Percentiles rank a stretch among this genome's conserved stretches.
Conservation (phyloP, 148 eudicot genomes). For the Rhododendron griersonianum region DNA sequence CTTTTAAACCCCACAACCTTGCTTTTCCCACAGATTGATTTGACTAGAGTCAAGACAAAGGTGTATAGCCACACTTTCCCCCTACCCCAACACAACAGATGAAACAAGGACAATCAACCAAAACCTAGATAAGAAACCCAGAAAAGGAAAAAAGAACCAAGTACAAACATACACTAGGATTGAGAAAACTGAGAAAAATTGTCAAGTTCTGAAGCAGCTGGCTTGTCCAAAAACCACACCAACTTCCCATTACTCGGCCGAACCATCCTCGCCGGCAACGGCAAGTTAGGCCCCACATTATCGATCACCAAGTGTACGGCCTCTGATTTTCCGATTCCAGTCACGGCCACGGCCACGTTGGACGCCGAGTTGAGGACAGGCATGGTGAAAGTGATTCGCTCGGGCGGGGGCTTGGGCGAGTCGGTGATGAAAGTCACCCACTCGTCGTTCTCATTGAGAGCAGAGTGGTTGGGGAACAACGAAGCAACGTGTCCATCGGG, state of each 20-base stretch:
- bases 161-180: constrained; percentile 13
- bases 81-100: not conserved
- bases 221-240: constrained; percentile 64
- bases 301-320: constrained; percentile 43
- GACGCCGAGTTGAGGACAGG: constrained; percentile 84
- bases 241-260: constrained; percentile 51
- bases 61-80: not conserved
- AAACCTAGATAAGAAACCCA: not conserved
- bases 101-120: not conserved
- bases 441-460: constrained; percentile 44
- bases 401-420: constrained; percentile 84
- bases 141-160: not conserved
- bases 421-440: constrained; percentile 85
- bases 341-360: constrained; percentile 68
- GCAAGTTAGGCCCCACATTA: constrained; percentile 31
- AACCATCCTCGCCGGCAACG: constrained; percentile 68
- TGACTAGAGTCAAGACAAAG: not conserved
- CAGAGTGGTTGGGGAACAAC: constrained; percentile 70
- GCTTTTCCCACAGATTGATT: not conserved
- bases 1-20: not conserved
- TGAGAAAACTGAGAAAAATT: constrained; percentile 16
- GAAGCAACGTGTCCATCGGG: constrained; percentile 94
- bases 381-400: constrained; percentile 84
- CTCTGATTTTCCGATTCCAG: constrained; percentile 65
- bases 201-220: constrained; percentile 51